Percentiles rank a stretch among this genome's conserved stretches.
Conservation (phyloP, 371 early-diverging fungal genomes). For the Rhizomucor pusillus region DNA sequence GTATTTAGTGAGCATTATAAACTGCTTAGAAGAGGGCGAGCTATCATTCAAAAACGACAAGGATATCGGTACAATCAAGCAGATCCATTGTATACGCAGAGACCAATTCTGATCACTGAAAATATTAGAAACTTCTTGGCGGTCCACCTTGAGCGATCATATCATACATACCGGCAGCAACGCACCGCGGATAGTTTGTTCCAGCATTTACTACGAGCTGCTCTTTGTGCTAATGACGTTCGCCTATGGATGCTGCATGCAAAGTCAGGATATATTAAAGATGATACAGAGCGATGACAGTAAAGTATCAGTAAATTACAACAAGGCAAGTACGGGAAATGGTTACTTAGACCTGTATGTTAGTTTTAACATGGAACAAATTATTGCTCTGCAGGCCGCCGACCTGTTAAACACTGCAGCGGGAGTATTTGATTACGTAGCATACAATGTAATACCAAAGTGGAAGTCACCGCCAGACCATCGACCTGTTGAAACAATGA, state of each 20-base stretch:
- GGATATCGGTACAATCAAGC: constrained; percentile 28
- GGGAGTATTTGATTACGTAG: constrained; percentile 56
- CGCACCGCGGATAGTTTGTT: constrained; percentile 53
- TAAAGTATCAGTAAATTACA: constrained; percentile 11
- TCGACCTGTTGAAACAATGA: constrained; percentile 44
- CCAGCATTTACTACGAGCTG: constrained; percentile 57
- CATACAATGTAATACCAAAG: constrained; percentile 50
- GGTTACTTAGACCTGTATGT: background rate
- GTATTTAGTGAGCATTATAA: constrained; percentile 50
- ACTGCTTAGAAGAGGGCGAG: constrained; percentile 51
- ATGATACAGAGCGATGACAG: constrained; percentile 11
- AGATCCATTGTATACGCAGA: too few relatives aligned
- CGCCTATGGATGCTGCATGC: constrained; percentile 49
- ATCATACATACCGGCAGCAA: constrained; percentile 55
- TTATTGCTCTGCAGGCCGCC: constrained; percentile 34
- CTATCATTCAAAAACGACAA: constrained; percentile 38
- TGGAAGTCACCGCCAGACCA: constrained; percentile 36
- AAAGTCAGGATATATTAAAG: constrained; percentile 29
- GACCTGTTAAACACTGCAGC: constrained; percentile 58
- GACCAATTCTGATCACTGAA: constrained; percentile 2
- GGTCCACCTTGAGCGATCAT: constrained; percentile 55
- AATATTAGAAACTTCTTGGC: constrained; percentile 59
- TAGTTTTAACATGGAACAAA: too few relatives aligned
- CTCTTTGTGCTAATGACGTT: constrained; percentile 61
- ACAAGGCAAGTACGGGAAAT: constrained; percentile 18